Conservation (phyloP, 768 basidiomycete genomes). For the Mycena chlorophos region DNA sequence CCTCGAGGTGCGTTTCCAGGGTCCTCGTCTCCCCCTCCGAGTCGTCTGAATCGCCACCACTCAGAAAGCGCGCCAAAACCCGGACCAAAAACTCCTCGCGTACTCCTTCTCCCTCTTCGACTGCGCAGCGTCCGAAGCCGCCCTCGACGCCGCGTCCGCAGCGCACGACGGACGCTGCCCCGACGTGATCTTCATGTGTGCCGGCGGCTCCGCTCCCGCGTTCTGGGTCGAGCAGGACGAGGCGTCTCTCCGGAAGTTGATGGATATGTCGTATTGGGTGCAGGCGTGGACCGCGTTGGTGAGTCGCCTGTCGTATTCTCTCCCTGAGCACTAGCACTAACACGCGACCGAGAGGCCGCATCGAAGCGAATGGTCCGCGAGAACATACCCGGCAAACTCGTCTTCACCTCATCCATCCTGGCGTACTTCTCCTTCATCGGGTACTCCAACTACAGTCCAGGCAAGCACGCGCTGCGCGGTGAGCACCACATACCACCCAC, state of each 20-base stretch:
- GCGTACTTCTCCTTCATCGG: conserved; percentile 78
- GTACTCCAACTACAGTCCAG: conserved; percentile 77
- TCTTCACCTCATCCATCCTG: conserved; percentile 74
- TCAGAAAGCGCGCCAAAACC: conserved; percentile 53
- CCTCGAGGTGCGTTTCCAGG: conserved; percentile 1
- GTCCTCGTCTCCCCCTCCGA: neutral
- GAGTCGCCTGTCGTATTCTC: too few species aligned
- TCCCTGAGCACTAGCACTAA: neutral
- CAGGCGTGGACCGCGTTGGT: conserved; percentile 60
- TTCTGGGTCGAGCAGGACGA: conserved; percentile 74
- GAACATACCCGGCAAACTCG: conserved; percentile 64
- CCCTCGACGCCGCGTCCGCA: conserved; percentile 60
- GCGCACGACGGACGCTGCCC: conserved; percentile 60
- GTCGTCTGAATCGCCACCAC: neutral
- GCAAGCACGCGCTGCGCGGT: conserved; percentile 87
- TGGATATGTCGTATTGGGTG: conserved; percentile 48
- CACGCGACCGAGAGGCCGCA: conserved; percentile 52
- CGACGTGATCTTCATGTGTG: conserved; percentile 78
- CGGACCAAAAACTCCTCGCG: conserved; percentile 60
- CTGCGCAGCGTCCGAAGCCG: conserved; percentile 53
- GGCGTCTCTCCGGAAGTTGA: conserved; percentile 49
- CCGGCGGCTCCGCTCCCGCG: conserved; percentile 68
- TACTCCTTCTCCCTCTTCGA: conserved; percentile 68
- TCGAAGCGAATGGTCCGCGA: conserved; percentile 62
- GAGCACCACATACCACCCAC: conserved; percentile 9